Evolutionary conservation across 108 stramenopile genomes (phyloP), one percentile per base, ranked within the genome.

Genomic region (Hondaea fermentalgiana): DNA sequence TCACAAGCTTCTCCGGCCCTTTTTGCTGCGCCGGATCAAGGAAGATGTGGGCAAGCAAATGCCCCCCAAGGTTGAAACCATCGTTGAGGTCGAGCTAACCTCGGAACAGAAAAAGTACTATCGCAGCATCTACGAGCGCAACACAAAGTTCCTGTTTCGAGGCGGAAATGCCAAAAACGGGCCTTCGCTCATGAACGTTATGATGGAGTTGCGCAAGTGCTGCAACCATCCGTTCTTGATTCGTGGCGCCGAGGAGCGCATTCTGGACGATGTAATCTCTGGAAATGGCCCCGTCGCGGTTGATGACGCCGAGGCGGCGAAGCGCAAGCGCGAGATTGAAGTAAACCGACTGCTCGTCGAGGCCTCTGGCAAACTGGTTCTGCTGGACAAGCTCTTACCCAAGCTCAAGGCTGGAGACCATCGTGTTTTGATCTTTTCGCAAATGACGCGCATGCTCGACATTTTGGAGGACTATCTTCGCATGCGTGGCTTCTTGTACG

Each of bases 391-490:
- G 92, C 95, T 99, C 12, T 92, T 99, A 45, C 96, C 97, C 23
- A 96, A 98, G 89, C 94, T 99, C 55, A 94, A 96, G 88, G 93
- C 92, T 44, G 93, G 96, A 71, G 97, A 96, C 45, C 96, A 97
- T 45, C 95, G 97, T 25, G 97, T 98, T 10, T 93, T 99, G 44
- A 97, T 99, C 89, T 99, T 99, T 93, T 94, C 95, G 72, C 99
- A 99, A 90, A 98, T 98, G 97, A 97, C 96, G 87, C 96, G 97
- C 87, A 93, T 98, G 58, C 95, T 99, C 17, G 97, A 99, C 90
- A 95, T 99, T 69, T 83, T 99, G 72, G 98, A 98, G 91, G 98
- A 98, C 92, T 99, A 98, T 91, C 91, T 97, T 57, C 94, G 96
- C 45, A 89, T 92, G 6, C 59, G 58, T 10, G 57, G 58, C 10